Evolutionary conservation across 257 asterid species (phyloP).

Genomic region (Catharanthus roseus): DNA sequence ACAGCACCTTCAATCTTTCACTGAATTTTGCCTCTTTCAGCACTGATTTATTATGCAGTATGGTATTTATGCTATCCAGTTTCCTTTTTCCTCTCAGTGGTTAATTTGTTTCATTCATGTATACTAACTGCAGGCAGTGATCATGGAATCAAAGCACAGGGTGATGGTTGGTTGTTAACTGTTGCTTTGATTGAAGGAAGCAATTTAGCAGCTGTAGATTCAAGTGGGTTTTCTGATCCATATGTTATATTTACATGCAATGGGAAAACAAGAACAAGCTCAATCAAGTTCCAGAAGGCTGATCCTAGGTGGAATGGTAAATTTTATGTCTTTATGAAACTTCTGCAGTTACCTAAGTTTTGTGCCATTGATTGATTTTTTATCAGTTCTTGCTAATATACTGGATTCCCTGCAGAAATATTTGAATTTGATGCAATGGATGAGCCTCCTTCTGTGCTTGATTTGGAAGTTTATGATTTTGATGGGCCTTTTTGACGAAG

Average conservation of each 20-base stretch:
- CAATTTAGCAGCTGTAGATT: constrained; percentile 78
- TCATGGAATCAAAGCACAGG: constrained; percentile 95
- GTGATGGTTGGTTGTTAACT: constrained; percentile 94
- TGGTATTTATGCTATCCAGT: not conserved
- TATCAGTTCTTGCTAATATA: not conserved
- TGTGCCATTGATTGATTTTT: not conserved
- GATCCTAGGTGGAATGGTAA: constrained; percentile 90
- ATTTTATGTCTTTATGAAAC: not conserved
- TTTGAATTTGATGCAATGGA: constrained; percentile 99
- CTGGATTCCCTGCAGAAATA: constrained; percentile 58
- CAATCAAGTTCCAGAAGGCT: constrained; percentile 88
- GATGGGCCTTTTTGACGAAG: constrained; percentile 96
- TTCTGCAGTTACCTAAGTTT: not conserved
- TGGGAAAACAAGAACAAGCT: constrained; percentile 80
- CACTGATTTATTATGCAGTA: not conserved
- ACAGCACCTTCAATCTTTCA: not conserved
- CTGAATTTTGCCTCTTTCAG: not conserved
- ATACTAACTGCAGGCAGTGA: constrained; percentile 59
- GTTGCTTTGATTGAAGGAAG: constrained; percentile 91
- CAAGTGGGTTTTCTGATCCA: constrained; percentile 92
- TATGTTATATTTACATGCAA: constrained; percentile 96
- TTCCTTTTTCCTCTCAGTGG: constrained; percentile 11
- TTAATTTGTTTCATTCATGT: constrained; percentile 11
- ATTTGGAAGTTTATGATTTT: constrained; percentile 81
- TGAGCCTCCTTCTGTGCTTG: constrained; percentile 91